These are phyloP conservation scores for Arthrobotrys sinensis DNA, from an alignment of 2,329 filamentous ascomycete species.

Conservation along the genomic window DNA sequence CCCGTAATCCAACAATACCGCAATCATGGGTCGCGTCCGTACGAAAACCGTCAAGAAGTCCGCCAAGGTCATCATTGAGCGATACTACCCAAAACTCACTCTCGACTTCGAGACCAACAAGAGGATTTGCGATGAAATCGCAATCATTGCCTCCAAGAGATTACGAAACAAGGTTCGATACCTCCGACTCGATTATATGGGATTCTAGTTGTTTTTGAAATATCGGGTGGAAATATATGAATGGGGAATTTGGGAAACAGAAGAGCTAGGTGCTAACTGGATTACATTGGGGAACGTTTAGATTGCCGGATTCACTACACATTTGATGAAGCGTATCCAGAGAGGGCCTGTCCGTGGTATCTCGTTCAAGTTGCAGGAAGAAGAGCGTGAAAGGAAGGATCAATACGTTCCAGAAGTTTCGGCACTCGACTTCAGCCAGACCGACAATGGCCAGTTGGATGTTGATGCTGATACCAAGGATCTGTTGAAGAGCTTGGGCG, in stretches of 20 bases:
- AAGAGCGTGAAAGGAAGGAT: constrained; percentile 99
- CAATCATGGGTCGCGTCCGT: constrained; percentile 71
- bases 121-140: constrained; percentile 99
- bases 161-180: constrained; percentile 93
- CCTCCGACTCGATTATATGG: constrained; percentile 12
- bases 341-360: constrained; percentile 99
- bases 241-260: constrained; percentile 17
- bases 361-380: constrained; percentile 99
- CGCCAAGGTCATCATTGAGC: constrained; percentile 99
- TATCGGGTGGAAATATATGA: neutral
- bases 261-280: constrained; percentile 44
- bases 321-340: constrained; percentile 99
- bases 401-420: constrained; percentile 99
- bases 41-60: constrained; percentile 84
- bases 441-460: constrained; percentile 92
- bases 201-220: neutral
- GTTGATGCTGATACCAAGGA: constrained; percentile 99
- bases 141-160: constrained; percentile 98
- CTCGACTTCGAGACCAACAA: constrained; percentile 99
- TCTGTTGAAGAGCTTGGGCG: constrained; percentile 96
- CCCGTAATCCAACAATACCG: constrained; percentile 47
- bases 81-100: constrained; percentile 96
- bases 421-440: constrained; percentile 96
- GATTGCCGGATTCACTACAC: constrained; percentile 99
- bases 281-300: constrained; percentile 66